Base-by-base conservation (phyloP, 768 basidiomycete species). In the Tricholomella constricta region DNA sequence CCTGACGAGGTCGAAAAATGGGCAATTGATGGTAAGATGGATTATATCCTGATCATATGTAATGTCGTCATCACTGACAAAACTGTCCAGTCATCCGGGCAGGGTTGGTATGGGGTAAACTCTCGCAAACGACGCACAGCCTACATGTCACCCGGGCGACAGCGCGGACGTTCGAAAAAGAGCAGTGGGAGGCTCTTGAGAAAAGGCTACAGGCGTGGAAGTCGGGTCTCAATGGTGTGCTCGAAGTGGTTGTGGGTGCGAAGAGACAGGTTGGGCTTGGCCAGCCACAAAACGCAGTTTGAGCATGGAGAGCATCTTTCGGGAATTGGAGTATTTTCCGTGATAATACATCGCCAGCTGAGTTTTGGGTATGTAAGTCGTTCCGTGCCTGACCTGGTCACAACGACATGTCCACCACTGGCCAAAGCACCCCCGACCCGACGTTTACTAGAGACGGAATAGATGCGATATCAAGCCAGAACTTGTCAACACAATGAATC, bases 121-220 rank as follows among this genome's bases (percentile, higher is more conserved):
- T 95, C 44, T 89, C 90, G 1, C 93, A 95, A 65, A 83, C 85
- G 1, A 78, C 83, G 8, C 86, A 89, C 62, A 83, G 82, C 43
- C 71, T 94, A 34, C 84, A 83, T 57, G 79, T 94, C 54, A 83
- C 80, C 45, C 85, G 85, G 29, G 86, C 91, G 0, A 85, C 84
- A 0, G 81, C 89, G 1, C 86, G 89, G 51, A 78, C 81, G 9
- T 94, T 94, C 63, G 88, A 86, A 62, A 78, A 78, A 35, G 82
- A 80, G 59, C 88, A 94, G 67, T 95, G 93, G 92, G 82, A 84
- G 63, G 75, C 78, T 20, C 77, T 94, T 43, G 88, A 91, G 68
- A 83, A 83, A 67, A 78, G 89, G 35, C 68, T 94, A 6, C 61
- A 83, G n/a, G 79, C 82, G 26, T 94, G 91, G 91, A 90, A 91